A percentile compares a stretch with the other conserved stretches of the same genome.
phyloP scores from a whole-genome alignment of 1,139 yeast genomes.

The Saccharomycopsis phalli region DNA sequence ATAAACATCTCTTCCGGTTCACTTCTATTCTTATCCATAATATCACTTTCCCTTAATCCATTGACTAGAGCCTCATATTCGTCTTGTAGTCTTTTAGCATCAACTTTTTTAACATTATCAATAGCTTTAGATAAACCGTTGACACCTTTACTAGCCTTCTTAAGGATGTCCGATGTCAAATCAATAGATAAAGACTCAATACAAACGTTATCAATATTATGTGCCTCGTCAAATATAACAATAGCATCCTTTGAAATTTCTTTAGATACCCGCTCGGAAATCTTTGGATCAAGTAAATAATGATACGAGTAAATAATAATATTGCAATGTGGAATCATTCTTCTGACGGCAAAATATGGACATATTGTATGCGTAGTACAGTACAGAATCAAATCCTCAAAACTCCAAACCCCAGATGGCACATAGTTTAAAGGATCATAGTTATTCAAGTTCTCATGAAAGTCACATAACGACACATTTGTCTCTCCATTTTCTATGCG shows the following conservation, averaged over 20 bases:
- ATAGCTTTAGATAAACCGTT: slow-evolving; percentile 64
- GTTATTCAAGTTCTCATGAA: slow-evolving; percentile 80
- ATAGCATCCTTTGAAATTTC: slow-evolving; percentile 90
- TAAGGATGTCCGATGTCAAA: slow-evolving; percentile 72
- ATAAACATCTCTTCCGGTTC: slow-evolving; percentile 62
- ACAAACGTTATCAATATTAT: slow-evolving; percentile 96
- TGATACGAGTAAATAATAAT: slow-evolving; percentile 93
- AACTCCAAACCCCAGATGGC: slow-evolving; percentile 91
- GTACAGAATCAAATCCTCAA: slow-evolving; percentile 69
- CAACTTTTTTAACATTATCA: slow-evolving; percentile 73
- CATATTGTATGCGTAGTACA: slow-evolving; percentile 77
- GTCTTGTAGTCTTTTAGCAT: slow-evolving; percentile 72
- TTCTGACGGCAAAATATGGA: slow-evolving; percentile 94
- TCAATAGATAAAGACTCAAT: slow-evolving; percentile 91
- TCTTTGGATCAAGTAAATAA: slow-evolving; percentile 90
- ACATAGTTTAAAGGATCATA: slow-evolving; percentile 80
- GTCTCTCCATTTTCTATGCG: slow-evolving; percentile 54
- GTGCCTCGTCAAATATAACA: slow-evolving; percentile 96
- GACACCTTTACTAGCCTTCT: slow-evolving; percentile 77
- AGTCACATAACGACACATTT: slow-evolving; percentile 62
- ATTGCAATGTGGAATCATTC: slow-evolving; percentile 95
- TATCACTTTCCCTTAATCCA: slow-evolving; percentile 75
- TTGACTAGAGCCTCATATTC: slow-evolving; percentile 89
- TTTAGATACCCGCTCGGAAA: slow-evolving; percentile 88
- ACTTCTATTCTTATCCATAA: slow-evolving; percentile 38